These are phyloP conservation scores for Trypanosoma scelopori DNA, from an alignment of 208 protist species.

Conservation along the genomic window DNA sequence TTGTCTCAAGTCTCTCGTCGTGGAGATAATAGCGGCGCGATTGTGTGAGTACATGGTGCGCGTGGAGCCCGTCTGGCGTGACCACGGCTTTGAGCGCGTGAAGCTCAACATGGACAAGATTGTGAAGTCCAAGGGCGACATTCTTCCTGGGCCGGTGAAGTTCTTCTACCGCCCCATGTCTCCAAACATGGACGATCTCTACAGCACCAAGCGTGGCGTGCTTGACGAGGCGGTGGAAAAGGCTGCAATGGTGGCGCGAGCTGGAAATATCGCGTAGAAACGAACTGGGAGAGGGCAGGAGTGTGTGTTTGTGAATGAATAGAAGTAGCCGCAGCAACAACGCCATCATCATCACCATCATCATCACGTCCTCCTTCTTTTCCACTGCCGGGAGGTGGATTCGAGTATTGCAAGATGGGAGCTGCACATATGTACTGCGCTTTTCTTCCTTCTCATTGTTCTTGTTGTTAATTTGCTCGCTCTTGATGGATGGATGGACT, in stretches of 20 bases:
- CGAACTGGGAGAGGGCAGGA: neutral
- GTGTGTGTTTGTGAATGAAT: slow-evolving; percentile 1
- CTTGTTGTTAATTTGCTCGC: too few relatives aligned
- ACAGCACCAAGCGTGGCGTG: slow-evolving; percentile 26
- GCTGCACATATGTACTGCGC: too few relatives aligned
- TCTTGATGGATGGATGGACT: too few relatives aligned
- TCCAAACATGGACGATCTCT: slow-evolving; percentile 61
- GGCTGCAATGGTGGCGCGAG: neutral
- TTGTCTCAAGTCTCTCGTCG: slow-evolving; percentile 77
- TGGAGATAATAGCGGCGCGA: slow-evolving; percentile 74
- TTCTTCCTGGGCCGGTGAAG: slow-evolving; percentile 57
- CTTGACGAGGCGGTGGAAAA: slow-evolving; percentile 35
- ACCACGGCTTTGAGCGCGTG: slow-evolving; percentile 78
- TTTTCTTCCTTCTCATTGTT: too few relatives aligned
- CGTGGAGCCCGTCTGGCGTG: slow-evolving; percentile 84
- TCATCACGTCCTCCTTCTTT: too few relatives aligned
- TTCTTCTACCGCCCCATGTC: slow-evolving; percentile 76
- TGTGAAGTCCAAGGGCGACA: slow-evolving; percentile 32
- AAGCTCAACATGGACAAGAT: slow-evolving; percentile 44
- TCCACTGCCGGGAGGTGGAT: too few relatives aligned
- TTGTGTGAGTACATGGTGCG: slow-evolving; percentile 91
- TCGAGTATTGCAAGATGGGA: too few relatives aligned
- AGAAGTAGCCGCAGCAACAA: neutral
- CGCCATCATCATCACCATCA: neutral
- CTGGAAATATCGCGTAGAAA: neutral